These are phyloP conservation scores for Rusavskia elegans DNA, from an alignment of 495 filamentous ascomycete species.

Conservation along the genomic window DNA sequence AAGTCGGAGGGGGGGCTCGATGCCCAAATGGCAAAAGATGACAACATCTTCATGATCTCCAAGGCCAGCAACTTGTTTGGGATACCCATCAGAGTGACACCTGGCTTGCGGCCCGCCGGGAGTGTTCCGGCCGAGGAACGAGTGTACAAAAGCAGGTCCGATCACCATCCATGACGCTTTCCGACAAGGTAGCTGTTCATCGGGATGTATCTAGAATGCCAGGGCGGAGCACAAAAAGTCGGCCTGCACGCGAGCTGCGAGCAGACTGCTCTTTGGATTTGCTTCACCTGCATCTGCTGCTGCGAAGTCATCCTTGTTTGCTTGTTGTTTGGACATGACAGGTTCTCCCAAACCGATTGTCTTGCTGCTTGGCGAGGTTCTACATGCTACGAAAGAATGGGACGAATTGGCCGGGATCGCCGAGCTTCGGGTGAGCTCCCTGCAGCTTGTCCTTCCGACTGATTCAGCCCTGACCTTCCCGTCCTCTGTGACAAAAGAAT, in stretches of 20 bases:
- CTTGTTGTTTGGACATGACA: background rate
- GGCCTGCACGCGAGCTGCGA: background rate
- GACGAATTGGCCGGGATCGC: slow-evolving; percentile 33
- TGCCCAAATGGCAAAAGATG: too few species aligned
- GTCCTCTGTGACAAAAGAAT: background rate
- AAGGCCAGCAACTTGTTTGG: background rate
- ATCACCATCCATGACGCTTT: background rate
- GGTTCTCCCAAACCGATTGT: slow-evolving; percentile 21
- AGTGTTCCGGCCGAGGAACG: background rate
- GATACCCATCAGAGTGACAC: background rate
- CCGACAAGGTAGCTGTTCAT: background rate
- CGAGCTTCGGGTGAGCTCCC: slow-evolving; percentile 31
- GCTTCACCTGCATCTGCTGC: background rate
- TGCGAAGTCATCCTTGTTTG: background rate
- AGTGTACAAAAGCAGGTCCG: background rate
- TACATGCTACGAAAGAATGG: slow-evolving; percentile 40
- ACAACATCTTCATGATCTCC: background rate
- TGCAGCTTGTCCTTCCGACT: background rate
- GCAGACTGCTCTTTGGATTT: background rate
- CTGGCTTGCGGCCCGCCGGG: background rate
- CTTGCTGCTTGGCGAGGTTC: slow-evolving; percentile 40
- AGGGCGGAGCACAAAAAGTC: background rate
- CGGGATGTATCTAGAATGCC: background rate
- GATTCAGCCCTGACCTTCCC: background rate
- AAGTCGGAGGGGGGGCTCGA: too few species aligned